Evolutionary conservation across 306 rosid species (phyloP).

Genomic region (Lathyrus oleraceus): DNA sequence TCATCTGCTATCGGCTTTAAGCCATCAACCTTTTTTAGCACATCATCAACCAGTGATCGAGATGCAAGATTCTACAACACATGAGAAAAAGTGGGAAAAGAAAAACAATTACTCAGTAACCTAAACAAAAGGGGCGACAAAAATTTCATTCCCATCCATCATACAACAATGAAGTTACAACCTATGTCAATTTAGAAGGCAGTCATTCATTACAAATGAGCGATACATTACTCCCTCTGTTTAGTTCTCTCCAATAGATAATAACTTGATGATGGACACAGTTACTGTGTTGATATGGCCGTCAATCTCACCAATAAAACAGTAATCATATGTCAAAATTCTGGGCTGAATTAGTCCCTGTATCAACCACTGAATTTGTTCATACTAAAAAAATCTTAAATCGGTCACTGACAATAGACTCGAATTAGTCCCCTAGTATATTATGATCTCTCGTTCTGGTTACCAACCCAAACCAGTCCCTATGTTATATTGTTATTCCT

Average conservation of each 20-base stretch:
- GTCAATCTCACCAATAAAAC: neutral
- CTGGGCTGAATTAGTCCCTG: neutral
- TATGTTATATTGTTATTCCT: neutral
- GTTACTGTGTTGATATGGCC: neutral
- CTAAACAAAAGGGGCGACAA: neutral
- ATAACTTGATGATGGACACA: neutral
- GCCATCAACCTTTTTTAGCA: constrained; percentile 79
- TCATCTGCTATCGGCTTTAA: constrained; percentile 97
- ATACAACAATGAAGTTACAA: neutral
- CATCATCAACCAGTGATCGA: constrained; percentile 81
- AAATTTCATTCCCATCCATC: neutral
- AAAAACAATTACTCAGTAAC: constrained; percentile 9
- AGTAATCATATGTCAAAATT: neutral
- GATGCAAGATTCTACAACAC: constrained; percentile 78
- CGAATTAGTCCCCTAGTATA: neutral
- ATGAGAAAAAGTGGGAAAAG: neutral
- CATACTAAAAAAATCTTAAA: neutral
- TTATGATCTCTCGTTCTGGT: neutral
- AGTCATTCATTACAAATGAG: neutral
- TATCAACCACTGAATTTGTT: neutral
- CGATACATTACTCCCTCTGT: neutral
- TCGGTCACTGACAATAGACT: neutral
- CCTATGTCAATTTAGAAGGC: neutral
- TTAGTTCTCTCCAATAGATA: neutral
- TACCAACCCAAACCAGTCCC: neutral